Percentiles rank a stretch among this genome's conserved stretches.
Evolutionary conservation across 495 filamentous ascomycete genomes (phyloP).

Genomic region (Trypethelium eluteriae): DNA sequence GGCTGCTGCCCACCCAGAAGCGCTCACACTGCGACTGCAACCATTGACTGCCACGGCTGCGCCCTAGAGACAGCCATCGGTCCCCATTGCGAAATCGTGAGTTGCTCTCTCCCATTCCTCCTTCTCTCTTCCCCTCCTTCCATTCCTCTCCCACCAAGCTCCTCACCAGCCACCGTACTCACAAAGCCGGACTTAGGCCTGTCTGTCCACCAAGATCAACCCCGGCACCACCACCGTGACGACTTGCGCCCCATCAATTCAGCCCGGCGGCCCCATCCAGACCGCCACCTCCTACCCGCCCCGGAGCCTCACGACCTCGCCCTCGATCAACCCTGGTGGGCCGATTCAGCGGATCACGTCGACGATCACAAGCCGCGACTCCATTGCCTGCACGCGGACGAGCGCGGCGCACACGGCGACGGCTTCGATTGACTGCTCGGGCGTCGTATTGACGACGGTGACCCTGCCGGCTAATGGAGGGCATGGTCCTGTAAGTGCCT

Average conservation of each 20-base stretch:
- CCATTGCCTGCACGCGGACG: neutral
- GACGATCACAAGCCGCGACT: neutral
- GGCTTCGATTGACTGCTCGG: neutral
- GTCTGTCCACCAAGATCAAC: neutral
- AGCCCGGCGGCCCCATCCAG: neutral
- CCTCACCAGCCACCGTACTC: neutral
- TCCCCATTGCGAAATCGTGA: neutral
- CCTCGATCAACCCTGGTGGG: neutral
- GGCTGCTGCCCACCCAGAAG: neutral
- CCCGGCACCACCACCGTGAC: slow-evolving; percentile 4
- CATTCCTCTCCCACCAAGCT: neutral
- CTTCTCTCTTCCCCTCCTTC: neutral
- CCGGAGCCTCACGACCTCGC: neutral
- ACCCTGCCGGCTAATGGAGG: neutral
- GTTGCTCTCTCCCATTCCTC: neutral
- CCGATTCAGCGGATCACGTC: neutral
- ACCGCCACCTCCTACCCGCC: neutral
- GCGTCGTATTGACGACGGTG: neutral
- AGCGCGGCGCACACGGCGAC: neutral
- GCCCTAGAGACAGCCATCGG: neutral
- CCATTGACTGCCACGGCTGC: neutral
- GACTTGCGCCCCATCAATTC: neutral
- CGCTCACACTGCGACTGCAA: neutral
- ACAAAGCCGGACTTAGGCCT: neutral
- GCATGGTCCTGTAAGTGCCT: neutral